phyloP scores from a whole-genome alignment of 306 rosid genomes.

The Senna tora region DNA sequence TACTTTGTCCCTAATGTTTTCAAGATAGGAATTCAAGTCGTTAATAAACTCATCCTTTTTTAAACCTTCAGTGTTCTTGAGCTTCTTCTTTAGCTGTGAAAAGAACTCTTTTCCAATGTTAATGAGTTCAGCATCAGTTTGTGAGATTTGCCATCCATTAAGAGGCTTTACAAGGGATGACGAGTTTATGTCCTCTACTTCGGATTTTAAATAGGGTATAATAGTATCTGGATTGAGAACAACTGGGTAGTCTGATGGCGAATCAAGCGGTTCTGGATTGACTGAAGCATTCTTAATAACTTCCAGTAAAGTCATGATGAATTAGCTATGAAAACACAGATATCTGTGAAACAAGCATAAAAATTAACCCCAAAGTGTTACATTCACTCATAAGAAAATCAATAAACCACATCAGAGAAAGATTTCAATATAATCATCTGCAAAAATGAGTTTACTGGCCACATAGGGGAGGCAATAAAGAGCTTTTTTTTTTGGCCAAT shows the following conservation, averaged over 20 bases:
- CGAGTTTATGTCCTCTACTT: constrained; percentile 45
- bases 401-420: neutral
- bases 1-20: constrained; percentile 46
- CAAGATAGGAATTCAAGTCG: constrained; percentile 57
- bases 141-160: constrained; percentile 63
- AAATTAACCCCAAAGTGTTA: constrained; percentile 15
- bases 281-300: constrained; percentile 56
- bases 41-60: constrained; percentile 53
- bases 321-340: neutral
- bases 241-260: constrained; percentile 59
- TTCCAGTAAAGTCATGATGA: constrained; percentile 72
- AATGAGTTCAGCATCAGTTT: constrained; percentile 53
- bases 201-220: constrained; percentile 52
- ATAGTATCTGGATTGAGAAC: constrained; percentile 67
- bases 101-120: constrained; percentile 57
- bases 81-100: constrained; percentile 52
- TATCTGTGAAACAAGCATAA: constrained; percentile 33
- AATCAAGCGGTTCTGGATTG: constrained; percentile 39
- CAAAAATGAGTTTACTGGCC: neutral
- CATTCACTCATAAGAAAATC: neutral
- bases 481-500: no score
- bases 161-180: constrained; percentile 50
- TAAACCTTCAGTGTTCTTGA: constrained; percentile 43
- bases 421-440: neutral
- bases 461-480: neutral